These are phyloP conservation scores for Waltergamsia citrina DNA, from an alignment of 2,329 filamentous ascomycete species.

Conservation along the genomic window DNA sequence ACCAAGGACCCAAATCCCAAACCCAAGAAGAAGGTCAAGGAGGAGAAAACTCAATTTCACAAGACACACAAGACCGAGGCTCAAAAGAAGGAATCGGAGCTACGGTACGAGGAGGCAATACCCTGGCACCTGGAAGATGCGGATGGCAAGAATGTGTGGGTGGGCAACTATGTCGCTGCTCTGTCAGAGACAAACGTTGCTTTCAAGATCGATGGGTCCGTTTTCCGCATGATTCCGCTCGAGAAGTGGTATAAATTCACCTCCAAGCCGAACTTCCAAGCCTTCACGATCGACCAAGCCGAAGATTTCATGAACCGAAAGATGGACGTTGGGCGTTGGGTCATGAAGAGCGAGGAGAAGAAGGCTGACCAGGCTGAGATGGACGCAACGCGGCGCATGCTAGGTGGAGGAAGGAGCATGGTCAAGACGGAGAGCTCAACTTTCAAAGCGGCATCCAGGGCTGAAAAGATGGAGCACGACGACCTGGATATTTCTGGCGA, in stretches of 20 bases:
- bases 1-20: constrained; percentile 46
- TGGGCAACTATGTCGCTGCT: constrained; percentile 81
- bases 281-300: constrained; percentile 72
- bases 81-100: constrained; percentile 61
- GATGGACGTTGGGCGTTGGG: constrained; percentile 68
- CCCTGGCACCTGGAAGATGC: constrained; percentile 97
- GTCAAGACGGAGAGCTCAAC: constrained; percentile 62
- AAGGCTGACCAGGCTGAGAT: constrained; percentile 47
- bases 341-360: constrained; percentile 59
- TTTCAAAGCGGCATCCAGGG: constrained; percentile 49
- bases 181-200: constrained; percentile 81
- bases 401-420: constrained; percentile 44
- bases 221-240: constrained; percentile 78
- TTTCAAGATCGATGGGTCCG: constrained; percentile 58
- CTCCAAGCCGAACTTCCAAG: constrained; percentile 69
- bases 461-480: constrained; percentile 60
- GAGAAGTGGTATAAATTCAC: constrained; percentile 94
- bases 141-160: constrained; percentile 90
- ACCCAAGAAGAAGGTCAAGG: constrained; percentile 54
- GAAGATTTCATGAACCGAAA: constrained; percentile 78
- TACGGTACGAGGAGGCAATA: constrained; percentile 87
- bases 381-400: constrained; percentile 43
- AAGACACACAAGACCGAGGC: constrained; percentile 73
- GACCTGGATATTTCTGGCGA: constrained; percentile 59
- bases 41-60: constrained; percentile 81